These are phyloP conservation scores for Blastobotrys robertii DNA, from an alignment of 805 yeast species.

Conservation along the genomic window DNA sequence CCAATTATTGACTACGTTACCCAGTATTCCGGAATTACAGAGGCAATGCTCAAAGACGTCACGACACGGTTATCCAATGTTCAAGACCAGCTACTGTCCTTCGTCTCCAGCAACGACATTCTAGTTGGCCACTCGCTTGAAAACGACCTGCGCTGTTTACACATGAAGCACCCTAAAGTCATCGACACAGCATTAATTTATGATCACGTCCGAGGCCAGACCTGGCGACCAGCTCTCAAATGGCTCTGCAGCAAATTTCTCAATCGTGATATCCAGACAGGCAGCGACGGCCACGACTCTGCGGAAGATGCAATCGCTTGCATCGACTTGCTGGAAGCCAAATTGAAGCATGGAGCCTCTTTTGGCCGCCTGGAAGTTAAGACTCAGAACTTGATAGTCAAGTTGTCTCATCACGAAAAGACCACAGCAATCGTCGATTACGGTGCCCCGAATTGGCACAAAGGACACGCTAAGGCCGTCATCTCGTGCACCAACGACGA, in stretches of 20 bases:
- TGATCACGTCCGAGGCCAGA: conserved; percentile 79
- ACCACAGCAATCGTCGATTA: conserved; percentile 29
- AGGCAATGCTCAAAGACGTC: conserved; percentile 50
- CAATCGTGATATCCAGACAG: conserved; percentile 52
- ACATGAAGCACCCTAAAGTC: conserved; percentile 59
- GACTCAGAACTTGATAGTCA: conserved; percentile 8
- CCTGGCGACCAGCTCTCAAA: conserved; percentile 66
- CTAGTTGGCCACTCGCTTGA: conserved; percentile 87
- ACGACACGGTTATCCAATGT: conserved; percentile 58
- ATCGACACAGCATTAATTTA: conserved; percentile 69
- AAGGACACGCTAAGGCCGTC: conserved; percentile 27
- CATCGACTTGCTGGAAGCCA: conserved; percentile 62
- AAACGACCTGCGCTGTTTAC: conserved; percentile 64
- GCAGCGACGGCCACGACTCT: conserved; percentile 72
- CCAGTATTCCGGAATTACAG: conserved; percentile 77
- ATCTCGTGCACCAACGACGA: conserved; percentile 49
- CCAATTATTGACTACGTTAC: conserved; percentile 76
- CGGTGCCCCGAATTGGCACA: conserved; percentile 26
- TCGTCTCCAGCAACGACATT: conserved; percentile 49
- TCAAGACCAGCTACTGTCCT: conserved; percentile 43
- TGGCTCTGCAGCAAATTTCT: conserved; percentile 55
- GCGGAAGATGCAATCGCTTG: conserved; percentile 79
- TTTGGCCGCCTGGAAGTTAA: conserved; percentile 40
- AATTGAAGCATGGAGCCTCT: conserved; percentile 53
- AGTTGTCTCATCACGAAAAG: conserved; percentile 7